Conservation (phyloP, 2,329 filamentous ascomycete genomes). For the Xylaria arbuscula region DNA sequence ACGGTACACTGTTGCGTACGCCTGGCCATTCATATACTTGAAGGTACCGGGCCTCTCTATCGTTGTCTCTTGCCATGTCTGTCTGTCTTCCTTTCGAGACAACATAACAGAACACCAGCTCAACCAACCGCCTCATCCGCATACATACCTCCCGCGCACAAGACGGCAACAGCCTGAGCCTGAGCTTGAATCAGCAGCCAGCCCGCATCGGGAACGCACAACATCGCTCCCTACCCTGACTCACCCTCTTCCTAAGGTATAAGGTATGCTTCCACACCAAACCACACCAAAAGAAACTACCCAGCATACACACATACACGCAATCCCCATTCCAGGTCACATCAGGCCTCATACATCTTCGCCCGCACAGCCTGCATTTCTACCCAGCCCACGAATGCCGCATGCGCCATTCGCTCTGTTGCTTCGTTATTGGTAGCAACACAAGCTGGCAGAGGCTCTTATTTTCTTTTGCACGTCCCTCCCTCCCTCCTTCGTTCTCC, state of each 20-base stretch:
- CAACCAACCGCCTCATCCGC: neutral
- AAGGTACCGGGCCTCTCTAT: neutral
- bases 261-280: conserved; percentile 26
- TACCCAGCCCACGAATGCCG: conserved; percentile 31
- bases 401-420: conserved; percentile 24
- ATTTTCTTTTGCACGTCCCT: conserved; percentile 16
- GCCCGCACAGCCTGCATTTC: conserved; percentile 24
- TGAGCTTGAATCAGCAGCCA: conserved; percentile 14
- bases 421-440: conserved; percentile 34
- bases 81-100: neutral
- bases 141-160: conserved; percentile 1
- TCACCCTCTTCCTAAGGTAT: conserved; percentile 10
- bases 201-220: conserved; percentile 32
- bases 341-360: conserved; percentile 25
- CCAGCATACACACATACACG: neutral
- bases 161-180: neutral
- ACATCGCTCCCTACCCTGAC: neutral
- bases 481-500: conserved; percentile 9
- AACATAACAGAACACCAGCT: conserved; percentile 1
- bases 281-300: conserved; percentile 20
- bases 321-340: conserved; percentile 28
- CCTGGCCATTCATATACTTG: conserved; percentile 5
- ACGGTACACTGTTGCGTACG: neutral
- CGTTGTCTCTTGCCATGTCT: neutral
- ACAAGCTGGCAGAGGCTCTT: conserved; percentile 25